Percentiles rank a stretch among this genome's conserved stretches.
Evolutionary conservation across 805 yeast genomes (phyloP).

Genomic region (Candida boleticola): DNA sequence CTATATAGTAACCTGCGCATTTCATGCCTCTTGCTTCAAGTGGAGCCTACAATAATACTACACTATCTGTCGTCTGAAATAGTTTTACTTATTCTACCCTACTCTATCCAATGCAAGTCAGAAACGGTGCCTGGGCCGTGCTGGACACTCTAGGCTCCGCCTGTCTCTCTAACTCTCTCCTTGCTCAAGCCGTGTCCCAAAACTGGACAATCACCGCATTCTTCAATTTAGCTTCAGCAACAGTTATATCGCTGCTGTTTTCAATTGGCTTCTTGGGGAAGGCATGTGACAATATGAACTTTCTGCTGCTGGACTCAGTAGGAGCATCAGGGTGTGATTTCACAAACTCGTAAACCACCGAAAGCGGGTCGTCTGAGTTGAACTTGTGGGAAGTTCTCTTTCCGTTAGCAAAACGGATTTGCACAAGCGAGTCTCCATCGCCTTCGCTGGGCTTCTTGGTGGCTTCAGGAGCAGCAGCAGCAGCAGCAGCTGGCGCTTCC

Average conservation of each 20-base stretch:
- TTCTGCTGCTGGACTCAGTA: conserved; percentile 38
- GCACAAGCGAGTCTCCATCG: conserved; percentile 71
- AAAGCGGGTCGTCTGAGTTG: conserved; percentile 62
- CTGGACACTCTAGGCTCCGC: no score
- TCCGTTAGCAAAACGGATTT: conserved; percentile 83
- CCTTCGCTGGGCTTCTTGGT: conserved; percentile 17
- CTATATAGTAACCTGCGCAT: no score
- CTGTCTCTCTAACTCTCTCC: no score
- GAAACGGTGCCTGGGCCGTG: no score
- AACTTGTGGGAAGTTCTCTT: conserved; percentile 64
- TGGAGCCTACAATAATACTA: no score
- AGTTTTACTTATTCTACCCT: no score
- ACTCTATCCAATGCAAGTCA: no score
- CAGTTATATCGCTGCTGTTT: conserved; percentile 47
- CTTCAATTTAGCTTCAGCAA: conserved; percentile 71
- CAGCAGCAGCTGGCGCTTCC: conserved; percentile 15
- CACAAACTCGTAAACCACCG: conserved; percentile 67
- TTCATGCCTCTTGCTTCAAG: no score
- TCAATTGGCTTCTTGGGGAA: conserved; percentile 78
- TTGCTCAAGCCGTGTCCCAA: conserved; percentile 55
- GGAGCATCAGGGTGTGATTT: conserved; percentile 37
- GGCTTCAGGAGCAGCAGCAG: conserved; percentile 20
- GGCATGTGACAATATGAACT: conserved; percentile 69
- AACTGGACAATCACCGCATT: conserved; percentile 90
- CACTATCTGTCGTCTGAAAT: no score